Base-by-base conservation (phyloP, 768 basidiomycete genomes). In the Lenzites betulinus region DNA sequence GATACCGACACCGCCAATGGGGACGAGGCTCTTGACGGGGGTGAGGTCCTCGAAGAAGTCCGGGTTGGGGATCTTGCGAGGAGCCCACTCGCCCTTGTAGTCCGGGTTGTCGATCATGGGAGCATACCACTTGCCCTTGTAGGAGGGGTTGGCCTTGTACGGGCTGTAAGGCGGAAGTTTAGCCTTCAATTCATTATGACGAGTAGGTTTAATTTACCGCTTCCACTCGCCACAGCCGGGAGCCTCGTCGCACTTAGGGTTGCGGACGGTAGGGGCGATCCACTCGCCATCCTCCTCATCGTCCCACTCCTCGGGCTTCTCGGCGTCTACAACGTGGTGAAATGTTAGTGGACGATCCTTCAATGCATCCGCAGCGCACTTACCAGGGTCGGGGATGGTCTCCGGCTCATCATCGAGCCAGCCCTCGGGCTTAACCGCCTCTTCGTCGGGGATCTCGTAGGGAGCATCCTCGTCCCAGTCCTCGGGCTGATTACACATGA, bases 271-370 rank as follows among this genome's bases (percentile, higher is more conserved):
- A 30, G 97, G 95, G 7, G 95, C 83, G 65, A 98, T 85, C 95
- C 95, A 99, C 72, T 98, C 96, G 74, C 97, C 97, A 67, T 99
- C 96, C 73, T 98, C 97, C 72, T 98, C 97, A 68, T 98, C 96
- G 69, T 97, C 95, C 97, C 97, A 99, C 75, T 99, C 97, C 73
- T 99, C 97, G 7, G 97, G 97, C 80, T 97, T 98, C 76, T 88
- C 85, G 41, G 92, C 85, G 65, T 93, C 92, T 39, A 13, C 11
- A 11, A 11, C 6, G 30, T 16, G 15, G 6, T 39, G 38, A 13
- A 36, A 8, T 86, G 58, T 2, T 66, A 33, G 11, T 16, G 6
- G n/a, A n/a, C 39, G 28, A 48, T 16, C 16, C 26, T 8, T 36
- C 39, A n/a, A 20, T 42, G 7, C 6, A 41, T 20, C 25, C 33